Percentiles rank a stretch among this genome's conserved stretches.
These are phyloP conservation scores for Phytophthora gonapodyides DNA, from an alignment of 352 stramenopile species.

Conservation along the genomic window DNA sequence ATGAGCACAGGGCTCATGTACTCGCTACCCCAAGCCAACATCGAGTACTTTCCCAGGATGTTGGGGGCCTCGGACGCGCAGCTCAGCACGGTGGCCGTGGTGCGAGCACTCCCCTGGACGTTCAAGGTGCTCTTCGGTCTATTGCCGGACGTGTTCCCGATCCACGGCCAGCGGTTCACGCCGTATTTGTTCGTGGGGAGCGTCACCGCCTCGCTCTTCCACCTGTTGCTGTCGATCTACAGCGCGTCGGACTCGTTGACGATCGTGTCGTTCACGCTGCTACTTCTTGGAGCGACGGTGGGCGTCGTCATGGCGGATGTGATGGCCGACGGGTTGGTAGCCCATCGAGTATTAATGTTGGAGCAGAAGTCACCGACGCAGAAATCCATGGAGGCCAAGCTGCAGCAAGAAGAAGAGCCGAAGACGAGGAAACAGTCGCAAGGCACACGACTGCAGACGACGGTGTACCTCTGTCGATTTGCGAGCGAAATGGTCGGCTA, in stretches of 20 bases:
- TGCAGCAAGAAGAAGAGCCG: constrained; percentile 22
- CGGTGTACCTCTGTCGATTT: constrained; percentile 79
- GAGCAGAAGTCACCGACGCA: constrained; percentile 19
- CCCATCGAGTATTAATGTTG: constrained; percentile 53
- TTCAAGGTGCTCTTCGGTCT: constrained; percentile 84
- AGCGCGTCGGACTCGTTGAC: constrained; percentile 42
- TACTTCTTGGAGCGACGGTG: constrained; percentile 71
- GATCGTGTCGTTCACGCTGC: constrained; percentile 65
- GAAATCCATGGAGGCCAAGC: constrained; percentile 20
- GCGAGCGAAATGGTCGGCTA: constrained; percentile 80
- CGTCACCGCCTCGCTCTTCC: constrained; percentile 58
- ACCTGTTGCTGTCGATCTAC: constrained; percentile 48
- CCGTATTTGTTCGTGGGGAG: constrained; percentile 79
- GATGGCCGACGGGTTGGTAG: constrained; percentile 78
- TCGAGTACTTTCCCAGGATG: constrained; percentile 74
- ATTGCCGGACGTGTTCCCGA: constrained; percentile 65
- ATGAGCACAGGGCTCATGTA: constrained; percentile 75
- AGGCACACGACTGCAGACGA: constrained; percentile 58
- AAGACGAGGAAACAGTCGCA: constrained; percentile 36
- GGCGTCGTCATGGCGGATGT: constrained; percentile 85
- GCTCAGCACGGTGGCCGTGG: constrained; percentile 69
- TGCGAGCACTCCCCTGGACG: constrained; percentile 72
- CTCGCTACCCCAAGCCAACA: constrained; percentile 70
- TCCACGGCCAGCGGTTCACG: constrained; percentile 65
- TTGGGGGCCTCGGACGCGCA: constrained; percentile 70